Evolutionary conservation across 306 rosid genomes (phyloP), one percentile per base, ranked within the genome.

Genomic region (Vachellia pachyceras): DNA sequence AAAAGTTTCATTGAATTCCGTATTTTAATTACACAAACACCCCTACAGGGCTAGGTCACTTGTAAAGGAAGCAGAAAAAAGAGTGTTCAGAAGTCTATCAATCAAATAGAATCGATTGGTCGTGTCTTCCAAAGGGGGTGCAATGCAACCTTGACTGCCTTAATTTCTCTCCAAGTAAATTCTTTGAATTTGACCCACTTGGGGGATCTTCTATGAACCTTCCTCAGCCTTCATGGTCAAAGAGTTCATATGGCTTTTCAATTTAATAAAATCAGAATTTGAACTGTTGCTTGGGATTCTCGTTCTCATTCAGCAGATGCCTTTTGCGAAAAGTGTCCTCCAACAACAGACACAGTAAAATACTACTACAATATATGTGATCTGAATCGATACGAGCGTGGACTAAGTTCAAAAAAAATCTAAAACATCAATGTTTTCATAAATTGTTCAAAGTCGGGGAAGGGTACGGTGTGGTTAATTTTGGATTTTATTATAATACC

Each of bases 281-380:
- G 44, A 40, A 46, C 75, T 22, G 64, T 69, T 41, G 74, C 77
- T 52, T 72, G 52, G 69, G 81, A 78, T 87, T 80, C 72, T 55
- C 83, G 91, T n/a, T 81, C 89, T 61, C 70, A 10, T 73, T 83
- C 82, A 50, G 33, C 33, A 29, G 80, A 88, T 84, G 84, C 41
- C 75, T 61, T 85, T 72, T 76, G 86, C 79, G 33, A 81, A 54
- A 77, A 58, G 33, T 86, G 86, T 84, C 85, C 76, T 39, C 6
- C 37, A 60, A 71, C 23, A 88, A 63, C 80, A 79, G 85, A 79
- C 86, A 75, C 18, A 45, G 6, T 22, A n/a, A 60, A 60, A 60
- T 18, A 54, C 60, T 54, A 54, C 5, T 42, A 49, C 61, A 37
- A 7, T 36, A 41, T 29, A 29, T 29, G 33, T 29, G 33, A 29